Base-by-base conservation (phyloP, 805 yeast genomes). In the Metschnikowia lunata region DNA sequence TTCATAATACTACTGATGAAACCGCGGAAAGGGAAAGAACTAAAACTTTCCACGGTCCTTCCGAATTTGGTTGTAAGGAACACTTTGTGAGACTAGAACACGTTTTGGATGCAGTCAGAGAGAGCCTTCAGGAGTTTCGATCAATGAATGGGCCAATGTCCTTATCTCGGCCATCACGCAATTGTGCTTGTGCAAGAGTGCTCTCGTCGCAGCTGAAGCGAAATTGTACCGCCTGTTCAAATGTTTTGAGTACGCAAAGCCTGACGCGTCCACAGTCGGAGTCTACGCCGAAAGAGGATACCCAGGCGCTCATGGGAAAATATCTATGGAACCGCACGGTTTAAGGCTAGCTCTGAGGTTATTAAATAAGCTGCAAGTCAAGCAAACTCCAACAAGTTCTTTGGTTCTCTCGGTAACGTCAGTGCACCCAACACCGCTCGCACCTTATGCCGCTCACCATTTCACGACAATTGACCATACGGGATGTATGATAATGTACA, bases 321-420 rank as follows among this genome's bases (percentile, higher is more conserved):
- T 50, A 40, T 26, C 34, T 43, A 15, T 50, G 54, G 54, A 50
- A 49, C 40, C 49, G 48, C 10, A 50, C 54, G 3, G 39, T 50
- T 1, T 50, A 33, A 26, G 18, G 14, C 23, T 18, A 18, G 23
- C 23, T 18, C 23, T 18, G 23, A 18, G 23, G 23, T 18, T 18
- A 18, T 18, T 3, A 3, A 18, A 18, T 3, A 18, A 18, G 23
- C 5, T 18, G 23, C 23, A 18, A 18, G 23, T 18, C 23, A 18
- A 18, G 23, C 23, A 18, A 18, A 18, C 4, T 18, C 23, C 23
- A 18, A 18, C 23, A 18, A 18, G 23, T 18, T 18, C 4, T 18
- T 18, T 18, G 4, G 23, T 18, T 18, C 23, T n/a, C n/a, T n/a
- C n/a, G n/a, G n/a, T n/a, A n/a, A n/a, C n/a, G n/a, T n/a, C n/a